Evolutionary conservation across 2,329 filamentous ascomycete genomes (phyloP).

Genomic region (Ophiocordyceps camponoti-floridani): DNA sequence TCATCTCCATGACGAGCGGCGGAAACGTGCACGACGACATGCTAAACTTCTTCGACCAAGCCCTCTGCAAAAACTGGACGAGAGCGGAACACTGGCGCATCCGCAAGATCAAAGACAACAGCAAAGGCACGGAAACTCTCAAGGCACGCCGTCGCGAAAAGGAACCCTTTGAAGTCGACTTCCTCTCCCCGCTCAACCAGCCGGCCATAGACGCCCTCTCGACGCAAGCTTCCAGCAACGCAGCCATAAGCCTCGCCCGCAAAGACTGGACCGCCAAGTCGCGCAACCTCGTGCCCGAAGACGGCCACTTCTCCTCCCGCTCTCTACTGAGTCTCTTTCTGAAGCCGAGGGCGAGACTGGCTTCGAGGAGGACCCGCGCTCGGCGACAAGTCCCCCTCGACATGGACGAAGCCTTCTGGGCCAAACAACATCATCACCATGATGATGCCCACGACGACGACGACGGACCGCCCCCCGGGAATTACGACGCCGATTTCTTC

Average conservation of each 20-base stretch:
- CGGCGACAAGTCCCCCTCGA: conserved; percentile 38
- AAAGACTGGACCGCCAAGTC: conserved; percentile 93
- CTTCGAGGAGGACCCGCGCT: conserved; percentile 34
- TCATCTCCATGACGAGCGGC: conserved; percentile 57
- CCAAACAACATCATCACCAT: conserved; percentile 34
- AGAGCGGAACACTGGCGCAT: conserved; percentile 99
- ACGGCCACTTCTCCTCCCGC: conserved; percentile 95
- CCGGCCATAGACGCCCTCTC: conserved; percentile 40
- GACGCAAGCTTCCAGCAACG: conserved; percentile 63
- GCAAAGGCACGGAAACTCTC: conserved; percentile 37
- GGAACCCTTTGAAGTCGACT: conserved; percentile 90
- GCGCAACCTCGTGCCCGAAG: conserved; percentile 82
- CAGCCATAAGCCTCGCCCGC: conserved; percentile 71
- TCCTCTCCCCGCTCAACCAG: conserved; percentile 53
- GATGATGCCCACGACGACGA: conserved; percentile 11
- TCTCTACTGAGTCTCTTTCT: conserved; percentile 80
- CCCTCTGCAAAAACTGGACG: conserved; percentile 90
- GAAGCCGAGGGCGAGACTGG: conserved; percentile 79
- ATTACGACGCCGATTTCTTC: conserved; percentile 97
- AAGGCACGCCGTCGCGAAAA: conserved; percentile 71
- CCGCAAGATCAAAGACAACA: conserved; percentile 67
- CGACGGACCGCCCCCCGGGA: conserved; percentile 46
- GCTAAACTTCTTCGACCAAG: conserved; percentile 94
- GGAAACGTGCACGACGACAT: conserved; percentile 79
- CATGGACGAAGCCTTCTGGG: conserved; percentile 95